A percentile compares a stretch with the other conserved stretches of the same genome.
Evolutionary conservation across 805 yeast species (phyloP).

Genomic region (Yarrowia yakushimensis): DNA sequence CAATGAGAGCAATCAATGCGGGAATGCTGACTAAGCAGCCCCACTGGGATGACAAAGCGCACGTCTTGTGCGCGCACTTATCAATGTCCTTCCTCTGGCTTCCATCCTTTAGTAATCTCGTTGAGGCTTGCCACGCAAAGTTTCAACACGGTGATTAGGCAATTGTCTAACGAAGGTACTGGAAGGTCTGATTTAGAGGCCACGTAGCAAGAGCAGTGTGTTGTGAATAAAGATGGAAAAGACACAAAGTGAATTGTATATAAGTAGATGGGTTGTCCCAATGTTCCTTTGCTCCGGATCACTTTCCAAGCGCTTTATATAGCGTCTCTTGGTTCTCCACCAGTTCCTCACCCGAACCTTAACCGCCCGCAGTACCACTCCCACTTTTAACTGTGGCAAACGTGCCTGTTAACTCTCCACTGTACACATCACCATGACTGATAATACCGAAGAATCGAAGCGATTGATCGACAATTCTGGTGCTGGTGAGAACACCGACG

Average conservation of each 20-base stretch:
- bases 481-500: conserved; percentile 52
- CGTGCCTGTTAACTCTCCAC: not conserved
- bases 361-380: not conserved
- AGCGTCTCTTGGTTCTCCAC: no score
- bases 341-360: conserved; percentile 2
- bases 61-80: no score
- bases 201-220: not conserved
- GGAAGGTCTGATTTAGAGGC: not conserved
- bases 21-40: not conserved
- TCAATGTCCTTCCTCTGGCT: not conserved
- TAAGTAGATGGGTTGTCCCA: not conserved
- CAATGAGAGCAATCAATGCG: no score
- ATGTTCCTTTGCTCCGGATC: not conserved
- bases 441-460: conserved; percentile 32
- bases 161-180: conserved; percentile 11
- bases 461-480: conserved; percentile 64
- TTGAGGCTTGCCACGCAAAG: not conserved
- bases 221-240: not conserved
- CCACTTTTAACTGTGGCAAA: conserved; percentile 22
- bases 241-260: not conserved
- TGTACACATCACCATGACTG: conserved; percentile 18
- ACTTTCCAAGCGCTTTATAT: no score
- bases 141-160: conserved; percentile 8
- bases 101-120: not conserved
- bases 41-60: no score